Evolutionary conservation across 2,329 filamentous ascomycete species (phyloP), one percentile per base, ranked within the genome.

Genomic region (Nakataea oryzae): DNA sequence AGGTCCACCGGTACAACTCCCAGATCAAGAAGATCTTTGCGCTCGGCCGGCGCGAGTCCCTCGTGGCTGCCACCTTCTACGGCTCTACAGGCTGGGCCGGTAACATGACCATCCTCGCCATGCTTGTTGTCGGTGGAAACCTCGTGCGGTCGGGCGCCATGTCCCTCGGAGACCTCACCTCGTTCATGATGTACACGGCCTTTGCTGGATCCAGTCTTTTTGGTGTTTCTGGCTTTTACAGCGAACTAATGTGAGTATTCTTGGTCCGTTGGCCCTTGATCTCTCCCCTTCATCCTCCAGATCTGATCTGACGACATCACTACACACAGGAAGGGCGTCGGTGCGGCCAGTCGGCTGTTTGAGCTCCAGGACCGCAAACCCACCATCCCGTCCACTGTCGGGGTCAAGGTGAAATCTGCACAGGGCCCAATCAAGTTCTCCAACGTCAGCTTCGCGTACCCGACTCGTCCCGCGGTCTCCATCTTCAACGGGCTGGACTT

Each of bases 171-270:
- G 93, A 99, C 67, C 77, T 99, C 56, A 96, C 95, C 1, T 96
- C 92, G 0, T 99, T 99, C 75, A 84, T 99, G 78, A 97, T 99
- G 93, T 99, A 97, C 74, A 96, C 93, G 3, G 93, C 91, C 3
- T 97, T 87, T 73, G 85, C 86, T 8, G 86, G 86, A 3, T 95
- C 90, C 59, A 96, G 91, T 74, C 84, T 99, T 66, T 96, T 97
- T 68, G 95, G 95, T 4, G 80, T 99, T 1, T 96, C 92, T 4
- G 91, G 90, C 62, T 99, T 99, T 76, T 99, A 97, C 75, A 96
- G 93, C 0, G 95, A 99, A 73, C 81, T 99, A 65, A 99, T 99
- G 95, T 50, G 21, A 11, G 41, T 50, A 7, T 24, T 24, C 21
- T 50, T 47, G 21, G n/a, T n/a, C n/a, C n/a, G n/a, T n/a, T n/a